Base-by-base conservation (phyloP, 306 rosid species). In the Vigna unguiculata region DNA sequence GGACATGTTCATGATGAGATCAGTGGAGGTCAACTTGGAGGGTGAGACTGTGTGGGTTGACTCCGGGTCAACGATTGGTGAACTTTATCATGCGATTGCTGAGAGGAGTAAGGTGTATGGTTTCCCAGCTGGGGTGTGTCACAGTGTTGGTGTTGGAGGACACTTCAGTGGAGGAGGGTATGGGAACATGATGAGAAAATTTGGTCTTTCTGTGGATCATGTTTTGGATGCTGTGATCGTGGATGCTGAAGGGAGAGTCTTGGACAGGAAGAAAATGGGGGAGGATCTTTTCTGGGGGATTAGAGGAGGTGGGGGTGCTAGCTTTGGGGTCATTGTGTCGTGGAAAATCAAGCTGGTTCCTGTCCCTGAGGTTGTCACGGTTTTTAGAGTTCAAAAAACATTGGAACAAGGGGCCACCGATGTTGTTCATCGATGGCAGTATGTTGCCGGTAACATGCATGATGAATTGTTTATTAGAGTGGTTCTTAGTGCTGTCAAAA, bases 251-350 rank as follows among this genome's bases (percentile, higher is more conserved):
- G 59, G 59, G 8, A 53, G 59, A 53, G 15, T 53, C 59, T 53
- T 53, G 28, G 59, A 53, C 11, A 53, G 59, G 59, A 20, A 53
- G 6, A 0, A 10, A 53, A 93, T 93, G 98, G 96, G 96, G 34
- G 92, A 90, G 17, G 96, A 91, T 14, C 83, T 93, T 43, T 93
- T 93, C 55, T 91, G 96, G 98, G 98, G 97, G 0, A 85, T 91
- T 47, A 81, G 78, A 67, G 96, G 98, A 5, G 97, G 97, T 53
- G 59, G 59, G 13, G 59, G 59, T 19, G 59, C 59, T 20, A 53
- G 59, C 28, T 53, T 53, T 53, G 59, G 59, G 9, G 59, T 20
- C 28, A 20, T 53, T 20, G 25, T 53, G 6, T 53, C 59, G 0
- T 53, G 59, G 59, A 53, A 53, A 53, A 53, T 53, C 24, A 53